Evolutionary conservation across 2,329 filamentous ascomycete species (phyloP).

Genomic region (Penicillium sp.): DNA sequence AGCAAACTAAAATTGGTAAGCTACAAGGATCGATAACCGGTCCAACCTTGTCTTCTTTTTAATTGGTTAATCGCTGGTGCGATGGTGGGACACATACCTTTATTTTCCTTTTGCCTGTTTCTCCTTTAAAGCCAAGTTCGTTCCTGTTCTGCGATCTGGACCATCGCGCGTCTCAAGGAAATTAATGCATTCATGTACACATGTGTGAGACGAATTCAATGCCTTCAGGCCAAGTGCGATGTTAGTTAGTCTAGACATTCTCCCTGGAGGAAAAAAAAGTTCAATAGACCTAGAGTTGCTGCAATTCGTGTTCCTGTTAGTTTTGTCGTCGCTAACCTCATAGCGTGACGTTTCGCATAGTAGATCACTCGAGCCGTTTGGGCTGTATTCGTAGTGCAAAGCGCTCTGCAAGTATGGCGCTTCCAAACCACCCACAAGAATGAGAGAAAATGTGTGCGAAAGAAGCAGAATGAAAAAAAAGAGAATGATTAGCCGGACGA

Average conservation of each 20-base stretch:
- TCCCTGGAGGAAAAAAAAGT: not conserved
- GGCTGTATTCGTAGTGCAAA: not conserved
- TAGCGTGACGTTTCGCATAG: not conserved
- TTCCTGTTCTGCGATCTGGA: constrained; percentile 23
- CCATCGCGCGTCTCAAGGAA: constrained; percentile 19
- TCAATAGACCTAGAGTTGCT: constrained; percentile 10
- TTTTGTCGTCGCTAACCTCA: not conserved
- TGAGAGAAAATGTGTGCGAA: not conserved
- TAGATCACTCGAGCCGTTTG: not conserved
- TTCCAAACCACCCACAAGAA: not conserved
- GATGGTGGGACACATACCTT: constrained; percentile 26
- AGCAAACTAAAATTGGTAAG: constrained; percentile 6
- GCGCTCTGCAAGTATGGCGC: not conserved
- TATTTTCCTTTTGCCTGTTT: constrained; percentile 8
- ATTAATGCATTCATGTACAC: constrained; percentile 32
- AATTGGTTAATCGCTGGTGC: constrained; percentile 21
- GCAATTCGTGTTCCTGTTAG: constrained; percentile 2
- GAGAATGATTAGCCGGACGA: not conserved
- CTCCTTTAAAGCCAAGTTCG: constrained; percentile 16
- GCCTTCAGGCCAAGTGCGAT: constrained; percentile 9
- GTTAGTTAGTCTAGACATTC: constrained; percentile 10
- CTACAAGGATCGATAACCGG: constrained; percentile 7
- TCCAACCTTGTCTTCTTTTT: constrained; percentile 8
- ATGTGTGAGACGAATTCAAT: constrained; percentile 26
- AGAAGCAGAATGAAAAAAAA: constrained; percentile 3